Evolutionary conservation across 805 yeast genomes (phyloP).

Genomic region (Candida verbasci): DNA sequence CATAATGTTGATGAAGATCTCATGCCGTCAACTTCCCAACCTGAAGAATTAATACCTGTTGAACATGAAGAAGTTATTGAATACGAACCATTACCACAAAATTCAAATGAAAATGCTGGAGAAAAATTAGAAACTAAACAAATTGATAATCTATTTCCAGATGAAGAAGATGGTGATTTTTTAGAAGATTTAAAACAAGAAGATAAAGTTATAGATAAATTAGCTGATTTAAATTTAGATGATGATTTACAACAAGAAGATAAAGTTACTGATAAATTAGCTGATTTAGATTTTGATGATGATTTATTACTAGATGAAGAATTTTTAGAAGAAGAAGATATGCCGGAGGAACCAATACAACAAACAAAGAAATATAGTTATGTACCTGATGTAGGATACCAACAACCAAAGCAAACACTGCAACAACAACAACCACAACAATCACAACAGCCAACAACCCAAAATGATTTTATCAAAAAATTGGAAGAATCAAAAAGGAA

Average conservation of each 20-base stretch:
- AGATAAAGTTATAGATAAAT: slow-evolving; percentile 9
- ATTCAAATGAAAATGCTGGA: no score
- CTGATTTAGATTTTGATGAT: slow-evolving; percentile 23
- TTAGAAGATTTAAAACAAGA: neutral
- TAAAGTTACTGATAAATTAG: slow-evolving; percentile 9
- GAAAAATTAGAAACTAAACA: no score
- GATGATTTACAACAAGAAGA: slow-evolving; percentile 1
- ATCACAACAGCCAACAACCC: slow-evolving; percentile 5
- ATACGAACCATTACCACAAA: no score
- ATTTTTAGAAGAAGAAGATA: slow-evolving; percentile 29
- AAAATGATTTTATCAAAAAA: slow-evolving; percentile 16
- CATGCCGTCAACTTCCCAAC: no score
- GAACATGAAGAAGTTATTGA: no score
- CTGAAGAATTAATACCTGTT: no score
- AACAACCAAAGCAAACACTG: no score
- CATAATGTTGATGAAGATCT: no score
- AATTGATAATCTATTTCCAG: neutral
- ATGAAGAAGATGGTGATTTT: neutral
- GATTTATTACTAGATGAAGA: slow-evolving; percentile 32
- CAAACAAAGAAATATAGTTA: neutral
- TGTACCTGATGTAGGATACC: neutral
- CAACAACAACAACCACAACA: slow-evolving; percentile 1
- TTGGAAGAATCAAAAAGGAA: slow-evolving; percentile 50
- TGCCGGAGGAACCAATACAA: slow-evolving; percentile 8
- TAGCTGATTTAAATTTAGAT: slow-evolving; percentile 13